Evolutionary conservation across 768 basidiomycete species (phyloP).

Genomic region (Tulasnella sp.): DNA sequence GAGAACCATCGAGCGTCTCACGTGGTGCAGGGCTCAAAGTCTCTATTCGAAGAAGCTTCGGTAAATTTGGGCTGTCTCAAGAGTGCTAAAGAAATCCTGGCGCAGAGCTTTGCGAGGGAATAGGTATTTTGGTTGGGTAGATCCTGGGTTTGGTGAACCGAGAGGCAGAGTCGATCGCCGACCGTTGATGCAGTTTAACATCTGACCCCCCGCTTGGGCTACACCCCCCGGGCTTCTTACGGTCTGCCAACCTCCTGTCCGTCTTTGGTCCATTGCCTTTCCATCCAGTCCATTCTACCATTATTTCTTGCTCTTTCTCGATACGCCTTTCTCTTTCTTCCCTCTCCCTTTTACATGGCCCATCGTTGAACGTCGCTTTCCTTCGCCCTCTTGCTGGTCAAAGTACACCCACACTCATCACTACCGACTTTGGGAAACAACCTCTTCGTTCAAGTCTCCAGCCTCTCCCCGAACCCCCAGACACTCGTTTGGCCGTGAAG

Average conservation of each 20-base stretch:
- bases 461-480: neutral
- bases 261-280: neutral
- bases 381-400: neutral
- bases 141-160: neutral
- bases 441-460: neutral
- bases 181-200: neutral
- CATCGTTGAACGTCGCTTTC: neutral
- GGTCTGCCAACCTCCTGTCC: neutral
- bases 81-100: neutral
- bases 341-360: conserved; percentile 8
- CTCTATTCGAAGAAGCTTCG: neutral
- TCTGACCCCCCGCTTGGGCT: neutral
- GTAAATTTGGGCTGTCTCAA: neutral
- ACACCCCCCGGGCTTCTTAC: neutral
- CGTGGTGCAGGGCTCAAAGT: neutral
- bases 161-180: neutral
- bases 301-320: conserved; percentile 28
- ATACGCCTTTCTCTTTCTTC: conserved; percentile 28
- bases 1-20: neutral
- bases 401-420: neutral
- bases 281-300: neutral
- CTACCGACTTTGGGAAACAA: neutral
- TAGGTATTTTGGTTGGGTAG: neutral
- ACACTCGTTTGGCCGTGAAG: neutral
- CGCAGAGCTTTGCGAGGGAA: neutral